Evolutionary conservation across 805 yeast species (phyloP).

Genomic region (Candida golubevii): DNA sequence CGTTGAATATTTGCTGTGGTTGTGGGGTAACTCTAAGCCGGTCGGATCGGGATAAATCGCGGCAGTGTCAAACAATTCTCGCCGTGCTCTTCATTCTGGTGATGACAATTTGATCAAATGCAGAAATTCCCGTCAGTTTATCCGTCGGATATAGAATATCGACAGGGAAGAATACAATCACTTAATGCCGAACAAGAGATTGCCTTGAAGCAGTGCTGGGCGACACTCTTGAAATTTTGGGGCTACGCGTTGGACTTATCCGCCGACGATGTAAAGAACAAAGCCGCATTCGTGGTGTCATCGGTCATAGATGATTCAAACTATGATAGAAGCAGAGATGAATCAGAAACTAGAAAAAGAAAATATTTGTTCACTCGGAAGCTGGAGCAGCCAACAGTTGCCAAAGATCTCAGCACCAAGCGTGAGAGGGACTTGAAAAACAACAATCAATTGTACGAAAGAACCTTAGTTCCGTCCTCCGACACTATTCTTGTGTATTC

Average conservation of each 20-base stretch:
- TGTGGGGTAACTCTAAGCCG: too few relatives aligned
- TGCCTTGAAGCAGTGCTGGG: slow-evolving; percentile 18
- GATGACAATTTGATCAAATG: not conserved
- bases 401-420: slow-evolving; percentile 18
- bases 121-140: slow-evolving; percentile 12
- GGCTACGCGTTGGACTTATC: slow-evolving; percentile 42
- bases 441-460: slow-evolving; percentile 24
- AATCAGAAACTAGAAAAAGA: slow-evolving; percentile 28
- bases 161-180: slow-evolving; percentile 38
- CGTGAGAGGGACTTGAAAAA: slow-evolving; percentile 27
- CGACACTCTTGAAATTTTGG: slow-evolving; percentile 24
- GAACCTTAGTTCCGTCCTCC: slow-evolving; percentile 21
- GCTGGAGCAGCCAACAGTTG: slow-evolving; percentile 8
- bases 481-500: slow-evolving; percentile 18
- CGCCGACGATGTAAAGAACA: slow-evolving; percentile 24
- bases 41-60: too few relatives aligned
- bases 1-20: too few relatives aligned
- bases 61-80: too few relatives aligned
- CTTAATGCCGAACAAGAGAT: slow-evolving; percentile 22
- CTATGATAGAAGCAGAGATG: slow-evolving; percentile 15
- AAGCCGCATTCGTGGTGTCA: slow-evolving; percentile 32
- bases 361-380: slow-evolving; percentile 23
- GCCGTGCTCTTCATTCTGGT: too few relatives aligned
- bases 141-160: slow-evolving; percentile 21
- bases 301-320: slow-evolving; percentile 3